Base-by-base conservation (phyloP, 2,329 filamentous ascomycete species). In the Sporothrix pallida region DNA sequence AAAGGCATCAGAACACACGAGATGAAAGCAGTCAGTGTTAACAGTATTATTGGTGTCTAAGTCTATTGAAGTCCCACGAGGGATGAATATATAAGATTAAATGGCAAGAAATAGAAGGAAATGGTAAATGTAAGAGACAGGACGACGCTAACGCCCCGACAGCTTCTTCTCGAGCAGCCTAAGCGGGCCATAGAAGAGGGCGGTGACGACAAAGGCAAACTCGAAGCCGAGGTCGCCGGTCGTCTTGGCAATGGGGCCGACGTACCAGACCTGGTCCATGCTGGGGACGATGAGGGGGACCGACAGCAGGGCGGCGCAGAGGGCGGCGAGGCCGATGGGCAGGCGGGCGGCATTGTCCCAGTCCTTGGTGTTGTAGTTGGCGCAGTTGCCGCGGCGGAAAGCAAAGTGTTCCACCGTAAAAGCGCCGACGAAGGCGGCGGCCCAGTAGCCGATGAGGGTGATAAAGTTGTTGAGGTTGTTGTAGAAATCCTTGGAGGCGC, bases 191-290 rank as follows among this genome's bases (percentile, higher is more conserved):
- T 86, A 86, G 26, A 82, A 78, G 17, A 85, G n/a, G 0, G 77
- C 80, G 1, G 83, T 82, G 20, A 84, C 77, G 3, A 83, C 76
- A 75, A 86, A 84, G 13, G 83, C 83, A 72, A 83, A 74, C 75
- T 85, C 84, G 71, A 86, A 86, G 1, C 84, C 84, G 52, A 86
- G 80, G 76, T 86, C 84, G 2, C 84, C 84, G 13, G 84, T 83
- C 7, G 77, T 81, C 75, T 78, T 73, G 2, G 83, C 84, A 63
- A 86, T 81, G 3, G 84, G 83, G 8, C 84, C 84, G 2, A 80
- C 80, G 72, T 80, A 86, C 83, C 83, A 85, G 8, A 81, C 81
- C 74, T 84, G 83, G 20, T 78, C 79, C 80, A 86, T 85, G 17
- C 81, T 79, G 3, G 84, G 83, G 4, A 85, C 77, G 0, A 84